Evolutionary conservation across 768 basidiomycete species (phyloP).

Genomic region (Trametes punicea): DNA sequence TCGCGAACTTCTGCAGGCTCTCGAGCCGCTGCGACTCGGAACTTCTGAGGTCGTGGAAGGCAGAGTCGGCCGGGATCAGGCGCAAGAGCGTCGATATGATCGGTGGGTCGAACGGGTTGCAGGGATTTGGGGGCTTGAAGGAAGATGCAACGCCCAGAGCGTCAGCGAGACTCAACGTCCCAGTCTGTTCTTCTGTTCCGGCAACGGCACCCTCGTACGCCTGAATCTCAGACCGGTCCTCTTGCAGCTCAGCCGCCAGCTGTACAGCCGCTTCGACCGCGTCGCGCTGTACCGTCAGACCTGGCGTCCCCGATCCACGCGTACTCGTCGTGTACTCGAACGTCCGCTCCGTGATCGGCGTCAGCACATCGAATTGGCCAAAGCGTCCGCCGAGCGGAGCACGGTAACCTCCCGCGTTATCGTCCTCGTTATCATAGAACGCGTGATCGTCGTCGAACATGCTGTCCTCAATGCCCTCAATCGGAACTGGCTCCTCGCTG

Average conservation of each 20-base stretch:
- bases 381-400: slow-evolving; percentile 71
- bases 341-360: slow-evolving; percentile 95
- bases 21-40: slow-evolving; percentile 59
- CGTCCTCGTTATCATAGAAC: slow-evolving; percentile 14
- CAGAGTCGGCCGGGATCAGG: slow-evolving; percentile 54
- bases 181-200: slow-evolving; percentile 55
- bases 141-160: slow-evolving; percentile 57
- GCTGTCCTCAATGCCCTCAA: slow-evolving; percentile 12
- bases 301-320: slow-evolving; percentile 33
- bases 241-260: slow-evolving; percentile 44
- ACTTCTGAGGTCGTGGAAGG: slow-evolving; percentile 56
- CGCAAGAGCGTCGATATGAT: slow-evolving; percentile 65
- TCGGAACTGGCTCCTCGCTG: not conserved
- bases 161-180: slow-evolving; percentile 62
- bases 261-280: slow-evolving; percentile 52
- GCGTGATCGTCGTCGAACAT: slow-evolving; percentile 6
- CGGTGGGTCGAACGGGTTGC: slow-evolving; percentile 75
- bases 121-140: slow-evolving; percentile 81
- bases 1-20: slow-evolving; percentile 69
- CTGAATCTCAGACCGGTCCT: slow-evolving; percentile 30
- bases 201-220: slow-evolving; percentile 24
- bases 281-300: slow-evolving; percentile 25
- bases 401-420: slow-evolving; percentile 24
- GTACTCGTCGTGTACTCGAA: slow-evolving; percentile 77
- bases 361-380: slow-evolving; percentile 89